These are phyloP conservation scores for Solanum sejunctum DNA, from an alignment of 257 asterid species.

Conservation along the genomic window DNA sequence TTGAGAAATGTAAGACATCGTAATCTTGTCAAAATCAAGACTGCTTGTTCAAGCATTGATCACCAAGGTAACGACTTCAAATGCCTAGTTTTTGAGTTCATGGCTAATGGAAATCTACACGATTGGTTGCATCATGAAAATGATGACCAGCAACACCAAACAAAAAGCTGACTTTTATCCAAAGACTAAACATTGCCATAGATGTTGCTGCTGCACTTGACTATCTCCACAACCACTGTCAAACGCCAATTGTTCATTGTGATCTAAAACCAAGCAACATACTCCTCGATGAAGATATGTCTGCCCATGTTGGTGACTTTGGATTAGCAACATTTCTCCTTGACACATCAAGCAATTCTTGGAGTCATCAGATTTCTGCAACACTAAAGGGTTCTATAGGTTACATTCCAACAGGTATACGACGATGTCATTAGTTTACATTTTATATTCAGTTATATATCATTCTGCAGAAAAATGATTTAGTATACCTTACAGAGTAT, in stretches of 20 bases:
- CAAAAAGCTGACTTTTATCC: not conserved
- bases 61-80: slow-evolving; percentile 25
- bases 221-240: slow-evolving; percentile 24
- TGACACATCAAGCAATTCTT: not conserved
- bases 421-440: not conserved
- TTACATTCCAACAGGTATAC: slow-evolving; percentile 28
- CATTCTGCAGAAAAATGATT: not conserved
- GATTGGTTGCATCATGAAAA: slow-evolving; percentile 14
- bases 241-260: slow-evolving; percentile 21
- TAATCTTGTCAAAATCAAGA: slow-evolving; percentile 19
- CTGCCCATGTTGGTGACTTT: slow-evolving; percentile 28
- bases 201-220: slow-evolving; percentile 33
- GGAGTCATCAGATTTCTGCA: not conserved
- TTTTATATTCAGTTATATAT: not conserved
- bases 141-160: not conserved
- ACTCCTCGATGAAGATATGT: slow-evolving; percentile 24
- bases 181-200: slow-evolving; percentile 17
- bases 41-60: slow-evolving; percentile 24
- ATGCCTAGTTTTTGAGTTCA: slow-evolving; percentile 18
- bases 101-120: slow-evolving; percentile 28
- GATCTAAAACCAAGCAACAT: slow-evolving; percentile 36
- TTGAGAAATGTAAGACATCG: slow-evolving; percentile 23
- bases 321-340: slow-evolving; percentile 27
- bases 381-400: slow-evolving; percentile 32
- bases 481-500: slow-evolving; percentile 14